These are phyloP conservation scores for Galerina marginata DNA, from an alignment of 768 basidiomycete species.

Conservation along the genomic window DNA sequence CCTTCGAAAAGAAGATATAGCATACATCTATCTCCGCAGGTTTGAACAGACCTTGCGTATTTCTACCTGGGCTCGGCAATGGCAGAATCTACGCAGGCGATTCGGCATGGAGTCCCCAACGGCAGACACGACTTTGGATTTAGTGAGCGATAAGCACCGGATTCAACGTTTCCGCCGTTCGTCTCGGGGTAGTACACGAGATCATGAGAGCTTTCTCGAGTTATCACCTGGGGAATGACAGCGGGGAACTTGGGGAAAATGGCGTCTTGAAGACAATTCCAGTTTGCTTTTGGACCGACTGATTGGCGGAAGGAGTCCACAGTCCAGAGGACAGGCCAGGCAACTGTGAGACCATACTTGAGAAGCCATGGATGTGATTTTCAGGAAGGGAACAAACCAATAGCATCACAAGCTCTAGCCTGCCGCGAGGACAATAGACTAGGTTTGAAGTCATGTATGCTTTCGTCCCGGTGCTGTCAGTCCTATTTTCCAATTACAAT, in stretches of 20 bases:
- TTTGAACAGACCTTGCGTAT: background rate
- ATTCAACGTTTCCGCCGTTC: background rate
- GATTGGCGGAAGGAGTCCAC: background rate
- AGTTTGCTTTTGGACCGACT: constrained; percentile 4
- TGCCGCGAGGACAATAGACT: background rate
- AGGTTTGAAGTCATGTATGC: background rate
- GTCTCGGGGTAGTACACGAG: background rate
- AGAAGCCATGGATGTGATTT: background rate
- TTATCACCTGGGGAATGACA: constrained; percentile 14
- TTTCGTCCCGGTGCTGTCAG: no score
- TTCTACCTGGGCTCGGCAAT: background rate
- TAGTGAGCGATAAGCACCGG: background rate
- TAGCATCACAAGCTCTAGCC: background rate
- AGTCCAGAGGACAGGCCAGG: background rate
- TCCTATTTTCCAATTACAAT: no score
- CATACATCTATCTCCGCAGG: background rate
- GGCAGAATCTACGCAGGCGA: background rate
- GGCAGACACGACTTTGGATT: background rate
- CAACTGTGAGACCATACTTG: background rate
- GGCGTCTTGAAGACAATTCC: background rate
- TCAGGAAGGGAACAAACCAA: background rate
- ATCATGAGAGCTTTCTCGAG: constrained; percentile 1
- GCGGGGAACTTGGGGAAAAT: constrained; percentile 19
- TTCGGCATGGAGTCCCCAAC: background rate
- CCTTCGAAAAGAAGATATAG: background rate